Evolutionary conservation across 2,329 filamentous ascomycete genomes (phyloP), one percentile per base, ranked within the genome.

Genomic region (Ascochyta pisi): DNA sequence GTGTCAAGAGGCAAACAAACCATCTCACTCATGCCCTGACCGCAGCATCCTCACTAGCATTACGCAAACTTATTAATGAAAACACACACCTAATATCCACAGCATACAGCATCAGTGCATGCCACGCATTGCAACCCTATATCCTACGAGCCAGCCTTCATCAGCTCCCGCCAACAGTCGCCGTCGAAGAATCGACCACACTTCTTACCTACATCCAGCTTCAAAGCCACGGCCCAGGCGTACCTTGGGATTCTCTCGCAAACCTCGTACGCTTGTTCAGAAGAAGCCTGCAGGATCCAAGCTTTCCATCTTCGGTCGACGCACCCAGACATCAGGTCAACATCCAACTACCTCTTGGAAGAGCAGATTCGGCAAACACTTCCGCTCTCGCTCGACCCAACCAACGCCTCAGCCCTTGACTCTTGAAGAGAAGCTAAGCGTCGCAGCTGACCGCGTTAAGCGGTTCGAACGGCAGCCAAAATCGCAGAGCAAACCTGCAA

Each of bases 61-160:
- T 15, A 13, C 6, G 16, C 31, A 15, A 19, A 7, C 13, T 33
- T 16, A 47, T 43, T 39, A 3, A 19, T 43, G 42, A 12, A 31
- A 16, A 46, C 22, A 5, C 15, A 29, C n/a, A 43, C 42, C 47
- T 56, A 43, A 24, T 19, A 43, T 15, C n/a, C 12, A 19, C 12
- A 38, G 4, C 4, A 19, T 16, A 39, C 19, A n/a, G 13, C 12
- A 35, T 16, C 16, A 23, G 37, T 56, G 42, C 23, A 56, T 51
- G 47, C 53, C 53, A 37, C 42, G 38, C 15, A 47, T 51, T 26
- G 47, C 42, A 41, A 43, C 53, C 33, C 31, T 56, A 34, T 33
- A 51, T 9, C 38, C 53, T 31, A 33, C 37, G 4, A 15, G 26
- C 22, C 31, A 51, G 12, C 37, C 42, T 42, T 47, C 47, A 42